Base-by-base conservation (phyloP, 139 green algal species). In the Yamagishiella unicocca region DNA sequence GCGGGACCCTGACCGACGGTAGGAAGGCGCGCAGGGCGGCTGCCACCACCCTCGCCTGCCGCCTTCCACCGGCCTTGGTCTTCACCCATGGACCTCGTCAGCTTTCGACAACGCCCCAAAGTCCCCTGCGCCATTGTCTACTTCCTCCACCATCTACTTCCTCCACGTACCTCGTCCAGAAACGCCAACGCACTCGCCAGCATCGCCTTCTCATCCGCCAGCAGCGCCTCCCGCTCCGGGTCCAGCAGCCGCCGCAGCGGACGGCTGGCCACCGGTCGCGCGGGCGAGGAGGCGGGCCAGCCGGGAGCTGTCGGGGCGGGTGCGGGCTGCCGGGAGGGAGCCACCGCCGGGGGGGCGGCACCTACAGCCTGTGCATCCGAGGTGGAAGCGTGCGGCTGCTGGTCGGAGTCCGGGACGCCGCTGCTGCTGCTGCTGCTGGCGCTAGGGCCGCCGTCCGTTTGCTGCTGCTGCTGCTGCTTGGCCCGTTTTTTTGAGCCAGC, bases 191-290 rank as follows among this genome's bases (percentile, higher is more conserved):
- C 55, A 33, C 58, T 4, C 70, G 50, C 55, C 38, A 95, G 83
- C 40, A 89, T 31, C 42, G 27, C 55, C 29, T 88, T 62, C 77
- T 93, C 92, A 17, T 93, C 90, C 35, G 62, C 54, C 33, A 98
- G 87, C 82, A 93, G 38, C 29, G 50, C 46, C 46, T 91, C 85
- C 12, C 92, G 90, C 66, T 93, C 93, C 10, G 71, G 77, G 68
- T 92, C 91, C 83, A 96, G 50, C 46, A 97, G 77, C 45, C 87
- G 86, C 46, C 82, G 89, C 58, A 91, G 70, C 54, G 89, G 79
- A 0, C 61, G 61, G 14, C 24, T 71, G 31, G 75, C 45, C 29
- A 71, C 33, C 50, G 33, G 67, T 17, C 29, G 33, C 8, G 35
- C 5, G 29, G 46, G 75, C 19, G 75, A 50, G 24, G 75, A 25